Evolutionary conservation across 306 rosid species (phyloP), one percentile per base, ranked within the genome.

Genomic region (Potentilla sterilis): DNA sequence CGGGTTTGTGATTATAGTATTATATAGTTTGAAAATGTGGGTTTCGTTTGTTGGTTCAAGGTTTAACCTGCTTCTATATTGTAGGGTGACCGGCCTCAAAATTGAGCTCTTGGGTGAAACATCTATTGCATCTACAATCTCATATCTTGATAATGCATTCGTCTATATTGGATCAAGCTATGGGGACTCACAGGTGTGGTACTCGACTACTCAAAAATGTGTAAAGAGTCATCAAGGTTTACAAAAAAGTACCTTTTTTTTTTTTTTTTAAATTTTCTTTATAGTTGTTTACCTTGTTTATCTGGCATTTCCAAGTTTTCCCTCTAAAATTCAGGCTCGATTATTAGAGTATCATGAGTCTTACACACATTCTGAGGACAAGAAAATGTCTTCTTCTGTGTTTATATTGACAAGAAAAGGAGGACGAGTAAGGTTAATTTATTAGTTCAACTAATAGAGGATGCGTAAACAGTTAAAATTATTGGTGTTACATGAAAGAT

Each of bases 91-190:
- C 0, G 99, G 98, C 61, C 98, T 96, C 44, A 96, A 90, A 84
- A 87, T 96, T 64, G 99, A 96, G 90, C 84, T 88, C 67, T 87
- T 96, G 88, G 99, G 99, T 28, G 99, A 96, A 81, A 96, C 99
- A 32, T 96, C 99, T 55, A 86, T 92, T 85, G 92, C 97, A 67
- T 96, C 99, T 64, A 92, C 99, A 3, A 87, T 96, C 69, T 92
- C 99, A 57, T 96, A 92, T 85, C 97, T 96, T 43, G 99, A 96
- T 79, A 92, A 92, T 81, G 99, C 96, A 69, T 84, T 90, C 77
- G 98, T 96, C 77, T 96, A 65, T 81, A 81, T 92, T 75, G 99
- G 99, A 49, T 96, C 99, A 74, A 96, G 97, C 82, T 92, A 83
- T 75, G 99, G 98, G 73, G 99, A 96, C 80, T 96, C 99, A 61